Base-by-base conservation (phyloP, 2,329 filamentous ascomycete species). In the Xylaria sp. region DNA sequence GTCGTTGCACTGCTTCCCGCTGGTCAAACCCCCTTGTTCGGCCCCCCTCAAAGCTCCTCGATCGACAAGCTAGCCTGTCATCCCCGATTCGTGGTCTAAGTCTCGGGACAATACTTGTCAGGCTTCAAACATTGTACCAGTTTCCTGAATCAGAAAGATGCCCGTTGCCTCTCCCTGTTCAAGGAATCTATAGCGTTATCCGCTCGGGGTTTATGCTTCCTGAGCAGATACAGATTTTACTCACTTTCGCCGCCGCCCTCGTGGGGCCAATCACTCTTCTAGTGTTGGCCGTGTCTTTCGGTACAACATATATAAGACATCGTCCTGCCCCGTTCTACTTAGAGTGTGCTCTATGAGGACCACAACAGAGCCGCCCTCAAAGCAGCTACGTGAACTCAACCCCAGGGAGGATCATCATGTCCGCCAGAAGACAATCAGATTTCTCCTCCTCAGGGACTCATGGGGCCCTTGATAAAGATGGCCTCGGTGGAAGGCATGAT, bases 111-210 rank as follows among this genome's bases (percentile, higher is more conserved):
- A 70, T 69, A 69, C 73, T 70, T 64, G 71, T 73, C 69, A 10
- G 62, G 55, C 50, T 60, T 69, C 65, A 63, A 66, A 47, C 64
- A 70, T 66, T 62, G 61, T 67, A 69, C 67, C 68, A 74, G 71
- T 74, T 76, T 70, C 75, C 75, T 57, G 72, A 76, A 75, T 72
- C 69, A 78, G 77, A 76, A 80, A 77, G 66, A 82, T 81, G 80
- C 79, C 81, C 71, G 76, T 74, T 73, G 71, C 80, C 72, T 76
- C 77, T 74, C 68, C 73, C 75, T 67, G 63, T 65, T 57, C 72
- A 73, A 67, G 68, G 65, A 67, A 61, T 71, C 65, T 72, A 72
- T 73, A 73, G 73, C 71, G 73, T 76, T 72, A 70, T 75, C 68
- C 74, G 71, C 60, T 72, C 72, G 69, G 71, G 74, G 67, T 68